These are phyloP conservation scores for Filobasidium uniguttulatum DNA, from an alignment of 1,284 basidiomycete species.

Conservation along the genomic window DNA sequence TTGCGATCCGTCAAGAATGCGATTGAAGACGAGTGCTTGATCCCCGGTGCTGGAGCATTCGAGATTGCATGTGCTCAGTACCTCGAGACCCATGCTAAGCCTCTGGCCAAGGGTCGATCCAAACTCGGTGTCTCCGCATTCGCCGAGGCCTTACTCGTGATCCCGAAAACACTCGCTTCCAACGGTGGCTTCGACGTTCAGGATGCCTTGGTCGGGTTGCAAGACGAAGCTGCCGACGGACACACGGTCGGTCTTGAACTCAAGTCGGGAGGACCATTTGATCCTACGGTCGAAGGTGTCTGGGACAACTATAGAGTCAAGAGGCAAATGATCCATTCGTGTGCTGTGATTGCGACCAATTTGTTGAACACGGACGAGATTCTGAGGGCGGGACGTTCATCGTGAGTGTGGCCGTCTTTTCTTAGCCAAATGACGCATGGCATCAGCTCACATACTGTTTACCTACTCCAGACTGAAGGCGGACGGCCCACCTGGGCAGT, in stretches of 20 bases:
- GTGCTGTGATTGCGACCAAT: slow-evolving; percentile 95
- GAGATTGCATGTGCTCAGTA: slow-evolving; percentile 86
- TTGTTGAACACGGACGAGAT: slow-evolving; percentile 92
- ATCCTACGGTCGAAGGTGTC: slow-evolving; percentile 85
- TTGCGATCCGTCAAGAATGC: slow-evolving; percentile 94
- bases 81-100: slow-evolving; percentile 60
- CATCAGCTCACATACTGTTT: no score
- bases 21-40: slow-evolving; percentile 72
- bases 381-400: slow-evolving; percentile 79
- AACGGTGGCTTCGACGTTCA: slow-evolving; percentile 98
- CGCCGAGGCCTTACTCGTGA: slow-evolving; percentile 84
- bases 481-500: no score
- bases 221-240: slow-evolving; percentile 88
- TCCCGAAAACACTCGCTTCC: slow-evolving; percentile 90
- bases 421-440: no score
- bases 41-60: slow-evolving; percentile 95
- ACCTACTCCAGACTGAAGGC: no score
- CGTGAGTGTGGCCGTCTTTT: no score
- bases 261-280: slow-evolving; percentile 87
- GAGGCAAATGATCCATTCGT: slow-evolving; percentile 94
- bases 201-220: slow-evolving; percentile 80
- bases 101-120: slow-evolving; percentile 79
- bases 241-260: slow-evolving; percentile 83
- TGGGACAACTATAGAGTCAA: slow-evolving; percentile 99
- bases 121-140: slow-evolving; percentile 98